Conservation (phyloP, 805 yeast species). For the Lachancea sp. region DNA sequence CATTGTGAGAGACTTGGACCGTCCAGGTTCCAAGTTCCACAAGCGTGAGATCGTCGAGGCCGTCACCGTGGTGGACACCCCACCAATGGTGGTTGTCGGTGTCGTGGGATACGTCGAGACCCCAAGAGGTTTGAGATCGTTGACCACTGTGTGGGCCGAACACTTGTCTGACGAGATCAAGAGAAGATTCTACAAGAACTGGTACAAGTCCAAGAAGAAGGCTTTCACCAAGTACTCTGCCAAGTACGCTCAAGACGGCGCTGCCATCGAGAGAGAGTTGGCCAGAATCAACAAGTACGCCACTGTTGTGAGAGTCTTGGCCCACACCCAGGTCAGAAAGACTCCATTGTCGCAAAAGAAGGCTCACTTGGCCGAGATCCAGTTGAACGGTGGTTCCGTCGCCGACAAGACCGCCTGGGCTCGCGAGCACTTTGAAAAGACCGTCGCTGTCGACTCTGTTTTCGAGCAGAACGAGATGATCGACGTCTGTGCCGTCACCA, state of each 20-base stretch:
- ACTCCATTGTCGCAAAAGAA: conserved; percentile 98
- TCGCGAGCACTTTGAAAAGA: conserved; percentile 97
- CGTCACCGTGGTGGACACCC: conserved; percentile 98
- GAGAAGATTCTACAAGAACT: conserved; percentile 99
- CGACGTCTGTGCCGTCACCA: conserved; percentile 98
- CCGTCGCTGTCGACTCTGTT: conserved; percentile 91
- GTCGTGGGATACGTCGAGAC: conserved; percentile 99
- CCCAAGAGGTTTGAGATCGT: conserved; percentile 99
- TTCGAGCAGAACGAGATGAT: conserved; percentile 98
- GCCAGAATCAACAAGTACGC: conserved; percentile 99
- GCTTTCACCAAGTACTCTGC: conserved; percentile 99
- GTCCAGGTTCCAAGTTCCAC: conserved; percentile 99
- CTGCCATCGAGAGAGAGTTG: conserved; percentile 87
- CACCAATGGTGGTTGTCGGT: conserved; percentile 98
- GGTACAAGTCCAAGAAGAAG: conserved; percentile 99
- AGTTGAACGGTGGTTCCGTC: conserved; percentile 98
- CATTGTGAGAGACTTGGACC: conserved; percentile 98
- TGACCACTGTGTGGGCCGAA: conserved; percentile 99
- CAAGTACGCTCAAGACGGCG: conserved; percentile 90
- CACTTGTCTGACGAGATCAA: conserved; percentile 98
- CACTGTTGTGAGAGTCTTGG: conserved; percentile 96
- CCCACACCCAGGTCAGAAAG: conserved; percentile 99
- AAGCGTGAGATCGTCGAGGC: conserved; percentile 99
- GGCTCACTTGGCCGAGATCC: conserved; percentile 99
- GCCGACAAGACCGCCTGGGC: conserved; percentile 99